Conservation (phyloP, 2,329 filamentous ascomycete genomes). For the Fusarium sp. region DNA sequence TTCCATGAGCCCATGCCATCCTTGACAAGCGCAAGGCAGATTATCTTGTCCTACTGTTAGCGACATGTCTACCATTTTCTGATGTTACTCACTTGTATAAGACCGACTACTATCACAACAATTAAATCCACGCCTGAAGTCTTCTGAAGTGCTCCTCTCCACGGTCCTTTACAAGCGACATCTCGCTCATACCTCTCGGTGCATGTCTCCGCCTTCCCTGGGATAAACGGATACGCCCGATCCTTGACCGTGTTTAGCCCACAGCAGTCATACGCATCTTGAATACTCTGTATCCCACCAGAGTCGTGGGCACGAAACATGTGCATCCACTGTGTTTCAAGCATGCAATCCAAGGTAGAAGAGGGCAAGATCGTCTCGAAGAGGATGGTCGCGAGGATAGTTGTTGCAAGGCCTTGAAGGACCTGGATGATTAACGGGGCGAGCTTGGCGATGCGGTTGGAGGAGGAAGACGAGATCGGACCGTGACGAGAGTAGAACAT, state of each 20-base stretch:
- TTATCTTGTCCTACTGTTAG: conserved; percentile 37
- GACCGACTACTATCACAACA: conserved; percentile 60
- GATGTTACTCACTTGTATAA: conserved; percentile 60
- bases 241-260: conserved; percentile 66
- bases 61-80: too few species aligned
- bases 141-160: conserved; percentile 63
- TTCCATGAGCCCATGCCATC: conserved; percentile 46
- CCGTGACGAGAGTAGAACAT: conserved; percentile 48
- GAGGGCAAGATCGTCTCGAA: conserved; percentile 49
- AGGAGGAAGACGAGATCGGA: conserved; percentile 36
- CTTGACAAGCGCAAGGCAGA: conserved; percentile 45
- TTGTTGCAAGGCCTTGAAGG: conserved; percentile 53
- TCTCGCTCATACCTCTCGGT: conserved; percentile 55
- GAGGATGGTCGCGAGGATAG: conserved; percentile 57
- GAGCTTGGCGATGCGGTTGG: conserved; percentile 37
- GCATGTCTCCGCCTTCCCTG: conserved; percentile 51
- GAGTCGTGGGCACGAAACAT: conserved; percentile 62
- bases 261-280: conserved; percentile 72
- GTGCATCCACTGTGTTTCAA: conserved; percentile 64
- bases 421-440: conserved; percentile 50
- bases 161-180: conserved; percentile 60
- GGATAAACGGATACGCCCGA: conserved; percentile 68
- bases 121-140: conserved; percentile 63
- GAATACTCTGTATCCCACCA: conserved; percentile 63
- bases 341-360: conserved; percentile 55